Conservation (phyloP, 345 rosid genomes). For the Tarenaya hassleriana region DNA sequence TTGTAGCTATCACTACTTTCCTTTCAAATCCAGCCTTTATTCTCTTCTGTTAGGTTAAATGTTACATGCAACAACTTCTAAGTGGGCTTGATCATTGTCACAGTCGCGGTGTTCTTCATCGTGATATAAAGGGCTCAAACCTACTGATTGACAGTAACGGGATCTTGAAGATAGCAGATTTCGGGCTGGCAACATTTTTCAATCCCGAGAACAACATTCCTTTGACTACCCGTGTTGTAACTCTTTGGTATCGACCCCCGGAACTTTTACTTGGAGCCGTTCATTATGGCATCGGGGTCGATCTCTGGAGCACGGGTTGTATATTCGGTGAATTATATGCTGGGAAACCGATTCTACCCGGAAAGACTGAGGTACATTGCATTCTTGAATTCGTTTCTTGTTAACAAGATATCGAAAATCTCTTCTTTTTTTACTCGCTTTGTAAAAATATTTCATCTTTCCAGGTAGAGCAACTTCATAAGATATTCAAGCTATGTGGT, state of each 20-base stretch:
- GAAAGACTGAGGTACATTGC: constrained; percentile 86
- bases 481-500: constrained; percentile 76
- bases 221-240: constrained; percentile 92
- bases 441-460: background rate
- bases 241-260: constrained; percentile 98
- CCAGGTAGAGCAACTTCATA: constrained; percentile 87
- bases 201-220: constrained; percentile 48
- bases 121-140: constrained; percentile 98
- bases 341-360: constrained; percentile 86
- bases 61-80: constrained; percentile 92
- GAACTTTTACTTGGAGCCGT: constrained; percentile 93
- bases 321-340: constrained; percentile 81
- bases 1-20: background rate
- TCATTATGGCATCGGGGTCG: constrained; percentile 76
- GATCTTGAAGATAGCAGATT: constrained; percentile 89
- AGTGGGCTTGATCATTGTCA: constrained; percentile 95
- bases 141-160: constrained; percentile 79
- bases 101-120: constrained; percentile 70
- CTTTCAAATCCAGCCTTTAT: constrained; percentile 2
- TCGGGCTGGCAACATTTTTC: constrained; percentile 78
- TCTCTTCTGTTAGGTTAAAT: constrained; percentile 54
- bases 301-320: constrained; percentile 97
- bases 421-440: background rate
- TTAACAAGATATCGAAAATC: background rate
- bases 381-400: background rate